Evolutionary conservation across 768 basidiomycete species (phyloP).

Genomic region (Imleria badia): DNA sequence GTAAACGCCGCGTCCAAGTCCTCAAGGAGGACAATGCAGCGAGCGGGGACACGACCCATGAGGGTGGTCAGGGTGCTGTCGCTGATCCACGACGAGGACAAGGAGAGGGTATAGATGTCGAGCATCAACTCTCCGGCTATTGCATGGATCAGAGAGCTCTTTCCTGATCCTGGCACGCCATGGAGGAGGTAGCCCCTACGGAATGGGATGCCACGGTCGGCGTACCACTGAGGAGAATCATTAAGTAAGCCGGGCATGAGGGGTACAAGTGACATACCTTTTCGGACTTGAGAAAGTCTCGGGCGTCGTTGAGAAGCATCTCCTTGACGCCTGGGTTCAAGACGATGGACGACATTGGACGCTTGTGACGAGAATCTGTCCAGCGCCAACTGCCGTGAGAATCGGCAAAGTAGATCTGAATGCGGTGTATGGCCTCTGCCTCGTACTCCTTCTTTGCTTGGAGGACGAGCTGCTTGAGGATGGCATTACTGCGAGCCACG

Average conservation of each 20-base stretch:
- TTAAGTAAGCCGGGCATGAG: not conserved
- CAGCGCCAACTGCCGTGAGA: conserved; percentile 86
- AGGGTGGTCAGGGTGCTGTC: conserved; percentile 83
- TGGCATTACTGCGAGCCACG: conserved; percentile 77
- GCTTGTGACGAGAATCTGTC: conserved; percentile 85
- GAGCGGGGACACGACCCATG: conserved; percentile 83
- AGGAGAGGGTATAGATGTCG: conserved; percentile 88
- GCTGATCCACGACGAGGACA: conserved; percentile 84
- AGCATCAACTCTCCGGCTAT: conserved; percentile 87
- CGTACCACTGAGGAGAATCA: conserved; percentile 65
- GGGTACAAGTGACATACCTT: conserved; percentile 46
- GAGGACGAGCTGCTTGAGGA: conserved; percentile 85
- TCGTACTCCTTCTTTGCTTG: conserved; percentile 90
- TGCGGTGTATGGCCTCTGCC: conserved; percentile 81
- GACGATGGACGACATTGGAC: conserved; percentile 86
- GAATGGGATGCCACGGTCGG: conserved; percentile 91
- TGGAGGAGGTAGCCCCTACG: conserved; percentile 84
- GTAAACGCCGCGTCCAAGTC: conserved; percentile 91
- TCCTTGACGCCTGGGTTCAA: conserved; percentile 88
- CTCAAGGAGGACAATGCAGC: conserved; percentile 85
- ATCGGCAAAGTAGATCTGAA: conserved; percentile 89
- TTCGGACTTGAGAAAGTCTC: conserved; percentile 82
- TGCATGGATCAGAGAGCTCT: conserved; percentile 83
- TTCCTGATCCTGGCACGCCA: conserved; percentile 84
- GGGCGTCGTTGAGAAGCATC: conserved; percentile 79